Base-by-base conservation (phyloP, 2,329 filamentous ascomycete genomes). In the Fusarium beomiforme region DNA sequence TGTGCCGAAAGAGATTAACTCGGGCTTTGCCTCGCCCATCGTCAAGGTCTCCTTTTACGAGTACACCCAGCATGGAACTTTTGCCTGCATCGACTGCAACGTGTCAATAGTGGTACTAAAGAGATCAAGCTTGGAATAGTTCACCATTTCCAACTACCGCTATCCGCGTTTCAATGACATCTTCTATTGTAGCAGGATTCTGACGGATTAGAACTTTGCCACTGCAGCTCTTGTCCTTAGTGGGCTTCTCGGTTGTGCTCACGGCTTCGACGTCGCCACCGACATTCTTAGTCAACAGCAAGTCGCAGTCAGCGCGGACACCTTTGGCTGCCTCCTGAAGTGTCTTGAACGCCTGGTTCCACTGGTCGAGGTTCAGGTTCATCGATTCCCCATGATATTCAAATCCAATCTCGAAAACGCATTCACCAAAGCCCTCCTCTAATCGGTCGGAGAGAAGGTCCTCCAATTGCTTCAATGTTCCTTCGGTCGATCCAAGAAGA, bases 1-100 rank as follows among this genome's bases (percentile, higher is more conserved):
- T 98, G 81, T 99, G 96, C 19, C 96, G 90, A 83, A 99, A 99
- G 16, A 99, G 89, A 72, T 97, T 98, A 55, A 99, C 93, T 69
- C 96, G 92, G 47, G 96, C 95, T 80, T 93, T 95, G 16, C 96
- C 96, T 78, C 96, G 89, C 19, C 96, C 96, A 81, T 99, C 96
- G 76, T 99, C 96, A 4, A 99, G 89, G 55, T 93, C 93, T 8
- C 96, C 96, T 82, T 98, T 98, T 10, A 98, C 96, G 9, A 99
- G 85, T 3, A 99, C 96, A 44, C 96, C 96, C 5, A 99, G 85
- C 89, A 98, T 92, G 31, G 96, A 98, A 79, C 93, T 97, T 83
- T 99, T 99, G 1, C 96, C 96, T 13, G 96, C 96, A 80, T 99
- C 96, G 59, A 99, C 92, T 91, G 69, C n/a, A 23, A 29, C 7